phyloP scores from a whole-genome alignment of 805 yeast species.

The Metschnikowia continentalis region DNA sequence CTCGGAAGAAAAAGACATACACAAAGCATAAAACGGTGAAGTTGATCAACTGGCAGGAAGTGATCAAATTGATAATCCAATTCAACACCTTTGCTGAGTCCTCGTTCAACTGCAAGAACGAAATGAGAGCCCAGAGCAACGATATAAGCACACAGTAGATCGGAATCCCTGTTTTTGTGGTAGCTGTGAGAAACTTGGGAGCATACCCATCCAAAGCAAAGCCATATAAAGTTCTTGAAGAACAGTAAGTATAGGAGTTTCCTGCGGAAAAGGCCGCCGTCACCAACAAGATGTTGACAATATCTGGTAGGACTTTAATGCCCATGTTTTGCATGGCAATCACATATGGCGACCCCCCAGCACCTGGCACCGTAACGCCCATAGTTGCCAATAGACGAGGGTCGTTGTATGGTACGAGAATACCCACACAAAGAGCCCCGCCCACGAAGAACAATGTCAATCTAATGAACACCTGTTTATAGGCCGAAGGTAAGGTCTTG shows the following conservation, averaged over 20 bases:
- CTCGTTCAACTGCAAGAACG: conserved; percentile 55
- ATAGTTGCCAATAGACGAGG: conserved; percentile 54
- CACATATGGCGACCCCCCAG: conserved; percentile 81
- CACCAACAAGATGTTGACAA: conserved; percentile 74
- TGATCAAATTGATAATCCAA: conserved; percentile 33
- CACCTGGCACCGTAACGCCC: conserved; percentile 58
- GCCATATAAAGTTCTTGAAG: conserved; percentile 71
- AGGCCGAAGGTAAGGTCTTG: conserved; percentile 70
- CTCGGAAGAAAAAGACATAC: conserved; percentile 16
- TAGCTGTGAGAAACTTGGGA: conserved; percentile 58
- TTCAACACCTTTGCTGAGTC: conserved; percentile 24
- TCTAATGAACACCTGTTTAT: conserved; percentile 68
- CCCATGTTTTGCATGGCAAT: conserved; percentile 69
- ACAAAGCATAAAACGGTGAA: conserved; percentile 25
- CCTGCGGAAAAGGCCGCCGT: conserved; percentile 78
- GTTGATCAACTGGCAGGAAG: conserved; percentile 27
- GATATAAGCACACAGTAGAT: conserved; percentile 41
- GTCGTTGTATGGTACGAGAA: conserved; percentile 68
- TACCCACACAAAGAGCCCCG: conserved; percentile 76
- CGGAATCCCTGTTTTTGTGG: conserved; percentile 46
- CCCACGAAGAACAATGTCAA: conserved; percentile 64
- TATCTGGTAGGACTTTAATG: conserved; percentile 64
- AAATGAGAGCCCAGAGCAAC: conserved; percentile 53
- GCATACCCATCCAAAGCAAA: conserved; percentile 72
- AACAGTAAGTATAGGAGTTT: conserved; percentile 73